These are phyloP conservation scores for Incumbomyces delicatus DNA, from an alignment of 2,329 filamentous ascomycete genomes.

Conservation along the genomic window DNA sequence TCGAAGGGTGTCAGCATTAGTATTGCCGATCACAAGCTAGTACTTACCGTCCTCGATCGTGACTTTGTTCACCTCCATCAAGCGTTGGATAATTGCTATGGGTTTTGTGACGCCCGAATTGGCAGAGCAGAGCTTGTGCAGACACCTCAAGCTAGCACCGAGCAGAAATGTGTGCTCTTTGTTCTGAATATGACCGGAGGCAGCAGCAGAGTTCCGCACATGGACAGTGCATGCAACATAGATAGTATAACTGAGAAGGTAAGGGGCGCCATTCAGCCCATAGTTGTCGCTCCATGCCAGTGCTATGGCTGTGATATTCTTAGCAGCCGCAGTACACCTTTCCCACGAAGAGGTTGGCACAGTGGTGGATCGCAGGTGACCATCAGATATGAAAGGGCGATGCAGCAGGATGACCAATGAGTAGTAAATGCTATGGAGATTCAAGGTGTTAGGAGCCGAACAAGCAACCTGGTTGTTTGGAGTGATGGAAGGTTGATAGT, in stretches of 20 bases:
- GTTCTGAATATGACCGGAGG: too few species aligned
- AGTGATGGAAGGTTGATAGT: constrained; percentile 3
- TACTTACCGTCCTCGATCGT: too few species aligned
- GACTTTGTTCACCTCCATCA: too few species aligned
- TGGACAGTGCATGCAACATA: constrained; percentile 47
- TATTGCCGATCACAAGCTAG: too few species aligned
- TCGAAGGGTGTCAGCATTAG: too few species aligned
- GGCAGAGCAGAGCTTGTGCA: too few species aligned
- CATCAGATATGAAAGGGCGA: background rate
- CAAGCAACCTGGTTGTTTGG: background rate
- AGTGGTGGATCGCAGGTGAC: background rate
- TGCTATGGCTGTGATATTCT: background rate
- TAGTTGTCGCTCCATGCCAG: background rate
- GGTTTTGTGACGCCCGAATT: too few species aligned
- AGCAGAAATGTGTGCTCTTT: too few species aligned
- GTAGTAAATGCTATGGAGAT: background rate
- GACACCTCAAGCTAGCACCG: too few species aligned
- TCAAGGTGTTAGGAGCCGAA: background rate
- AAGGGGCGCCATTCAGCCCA: constrained; percentile 3
- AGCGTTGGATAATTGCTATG: too few species aligned
- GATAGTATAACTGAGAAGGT: constrained; percentile 42
- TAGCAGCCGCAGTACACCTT: constrained; percentile 4
- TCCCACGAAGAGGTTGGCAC: background rate
- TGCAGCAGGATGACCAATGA: background rate
- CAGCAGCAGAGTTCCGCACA: constrained; percentile 40